Conservation (phyloP, 129 eudicot species). For the Flaveria sonorensis region DNA sequence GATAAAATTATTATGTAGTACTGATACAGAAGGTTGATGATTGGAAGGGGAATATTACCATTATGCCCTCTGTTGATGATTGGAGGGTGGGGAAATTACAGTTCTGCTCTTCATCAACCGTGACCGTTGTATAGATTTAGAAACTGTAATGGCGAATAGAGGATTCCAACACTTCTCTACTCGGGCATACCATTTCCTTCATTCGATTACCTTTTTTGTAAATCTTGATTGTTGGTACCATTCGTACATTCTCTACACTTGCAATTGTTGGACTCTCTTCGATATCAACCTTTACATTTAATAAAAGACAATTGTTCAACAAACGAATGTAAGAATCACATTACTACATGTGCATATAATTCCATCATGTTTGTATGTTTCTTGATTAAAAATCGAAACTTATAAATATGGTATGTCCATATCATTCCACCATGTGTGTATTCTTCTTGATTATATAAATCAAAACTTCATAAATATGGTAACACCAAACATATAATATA, state of each 20-base stretch:
- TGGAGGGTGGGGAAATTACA: constrained; percentile 20
- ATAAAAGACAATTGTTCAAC: constrained; percentile 10
- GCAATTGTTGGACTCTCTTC: constrained; percentile 73
- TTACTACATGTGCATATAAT: constrained; percentile 17
- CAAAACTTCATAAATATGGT: constrained; percentile 19
- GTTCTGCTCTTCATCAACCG: constrained; percentile 15
- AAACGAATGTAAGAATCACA: constrained; percentile 21
- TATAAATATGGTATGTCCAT: constrained; percentile 10
- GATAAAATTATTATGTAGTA: constrained; percentile 47
- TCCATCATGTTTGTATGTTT: constrained; percentile 15
- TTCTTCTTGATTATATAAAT: constrained; percentile 15
- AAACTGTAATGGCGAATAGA: constrained; percentile 82
- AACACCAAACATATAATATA: constrained; percentile 25
- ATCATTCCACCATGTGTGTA: not conserved
- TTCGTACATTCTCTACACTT: constrained; percentile 62
- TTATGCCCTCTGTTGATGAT: constrained; percentile 9
- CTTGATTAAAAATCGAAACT: constrained; percentile 20
- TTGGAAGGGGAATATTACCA: constrained; percentile 15
- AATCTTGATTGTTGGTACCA: constrained; percentile 80
- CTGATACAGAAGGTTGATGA: constrained; percentile 28
- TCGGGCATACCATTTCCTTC: constrained; percentile 81
- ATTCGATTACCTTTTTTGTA: constrained; percentile 72
- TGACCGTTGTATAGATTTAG: constrained; percentile 32
- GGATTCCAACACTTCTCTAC: constrained; percentile 76
- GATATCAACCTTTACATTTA: constrained; percentile 62